A percentile compares a stretch with the other conserved stretches of the same genome.
phyloP scores from a whole-genome alignment of 2,329 filamentous ascomycete species.

The Zopfia rhizophila region DNA sequence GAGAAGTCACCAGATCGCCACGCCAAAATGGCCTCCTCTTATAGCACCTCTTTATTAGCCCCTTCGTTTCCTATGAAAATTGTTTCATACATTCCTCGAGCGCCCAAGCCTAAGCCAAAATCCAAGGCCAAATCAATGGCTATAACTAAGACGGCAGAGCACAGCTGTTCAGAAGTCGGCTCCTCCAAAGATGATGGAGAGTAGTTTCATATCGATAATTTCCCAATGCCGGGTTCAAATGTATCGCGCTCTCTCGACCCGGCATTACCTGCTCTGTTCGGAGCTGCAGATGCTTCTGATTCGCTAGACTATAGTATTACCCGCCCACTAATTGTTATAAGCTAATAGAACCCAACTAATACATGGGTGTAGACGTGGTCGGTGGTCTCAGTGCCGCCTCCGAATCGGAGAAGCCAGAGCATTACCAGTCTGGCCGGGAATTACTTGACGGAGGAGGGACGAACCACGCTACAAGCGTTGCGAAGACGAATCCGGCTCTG shows the following conservation, averaged over 20 bases:
- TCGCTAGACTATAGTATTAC: conserved; percentile 20
- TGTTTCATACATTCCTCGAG: conserved; percentile 19
- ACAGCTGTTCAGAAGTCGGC: conserved; percentile 11
- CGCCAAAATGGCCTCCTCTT: conserved; percentile 20
- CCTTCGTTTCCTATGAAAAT: conserved; percentile 19
- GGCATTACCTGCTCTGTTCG: conserved; percentile 5
- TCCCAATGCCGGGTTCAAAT: conserved; percentile 11
- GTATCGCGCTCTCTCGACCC: conserved; percentile 10
- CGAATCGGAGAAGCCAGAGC: conserved; percentile 16
- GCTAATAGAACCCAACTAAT: conserved; percentile 22
- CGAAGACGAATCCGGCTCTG: conserved; percentile 16
- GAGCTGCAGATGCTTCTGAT: conserved; percentile 17
- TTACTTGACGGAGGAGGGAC: conserved; percentile 16
- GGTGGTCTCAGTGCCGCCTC: conserved; percentile 8
- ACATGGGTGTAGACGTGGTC: conserved; percentile 13
- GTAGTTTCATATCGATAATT: conserved; percentile 15
- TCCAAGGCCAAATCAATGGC: conserved; percentile 11
- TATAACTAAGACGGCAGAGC: conserved; percentile 10
- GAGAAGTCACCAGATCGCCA: conserved; percentile 15
- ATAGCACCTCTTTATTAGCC: conserved; percentile 9
- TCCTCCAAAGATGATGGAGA: conserved; percentile 15
- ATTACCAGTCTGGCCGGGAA: conserved; percentile 19
- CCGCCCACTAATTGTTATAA: conserved; percentile 18
- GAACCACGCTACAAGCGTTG: conserved; percentile 13
- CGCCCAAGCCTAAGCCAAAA: conserved; percentile 10